Evolutionary conservation across 2,329 filamentous ascomycete genomes (phyloP).

Genomic region (Reticulascus tulasneorum): DNA sequence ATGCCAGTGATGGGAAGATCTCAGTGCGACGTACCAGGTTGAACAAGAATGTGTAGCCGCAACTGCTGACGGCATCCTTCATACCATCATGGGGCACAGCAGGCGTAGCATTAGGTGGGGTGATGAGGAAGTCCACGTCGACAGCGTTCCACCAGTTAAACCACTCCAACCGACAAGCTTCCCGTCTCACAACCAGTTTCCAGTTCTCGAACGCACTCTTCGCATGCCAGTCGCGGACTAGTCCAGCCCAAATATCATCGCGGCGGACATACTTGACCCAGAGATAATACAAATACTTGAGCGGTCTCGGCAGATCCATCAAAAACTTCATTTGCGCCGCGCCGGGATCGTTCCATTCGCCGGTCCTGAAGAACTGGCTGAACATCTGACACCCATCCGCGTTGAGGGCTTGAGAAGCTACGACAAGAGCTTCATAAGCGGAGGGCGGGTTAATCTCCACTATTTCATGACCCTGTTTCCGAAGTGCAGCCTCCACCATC

Average conservation of each 20-base stretch:
- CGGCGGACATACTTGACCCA: constrained; percentile 81
- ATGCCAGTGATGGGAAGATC: not conserved
- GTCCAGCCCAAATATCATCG: constrained; percentile 73
- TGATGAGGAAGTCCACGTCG: constrained; percentile 72
- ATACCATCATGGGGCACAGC: constrained; percentile 84
- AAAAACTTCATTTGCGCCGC: constrained; percentile 71
- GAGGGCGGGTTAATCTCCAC: constrained; percentile 59
- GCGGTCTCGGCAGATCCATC: constrained; percentile 65
- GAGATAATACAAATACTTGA: constrained; percentile 83
- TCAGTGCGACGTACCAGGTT: constrained; percentile 61
- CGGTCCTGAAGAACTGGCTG: constrained; percentile 68
- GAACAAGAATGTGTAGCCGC: constrained; percentile 91
- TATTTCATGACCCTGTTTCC: constrained; percentile 71
- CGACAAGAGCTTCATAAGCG: constrained; percentile 69
- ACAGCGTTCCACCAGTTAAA: constrained; percentile 79
- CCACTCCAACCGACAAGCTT: constrained; percentile 73
- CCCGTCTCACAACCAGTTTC: constrained; percentile 72
- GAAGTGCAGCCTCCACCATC: constrained; percentile 65
- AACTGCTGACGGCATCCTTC: constrained; percentile 78
- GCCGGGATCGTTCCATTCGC: constrained; percentile 77
- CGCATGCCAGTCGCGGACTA: constrained; percentile 68
- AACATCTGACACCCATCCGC: constrained; percentile 80
- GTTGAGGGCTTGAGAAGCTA: constrained; percentile 78
- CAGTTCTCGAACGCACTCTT: constrained; percentile 78
- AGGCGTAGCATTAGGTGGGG: constrained; percentile 85